phyloP scores from a whole-genome alignment of 2,329 filamentous ascomycete species.

The Cladophialophora exuberans region DNA sequence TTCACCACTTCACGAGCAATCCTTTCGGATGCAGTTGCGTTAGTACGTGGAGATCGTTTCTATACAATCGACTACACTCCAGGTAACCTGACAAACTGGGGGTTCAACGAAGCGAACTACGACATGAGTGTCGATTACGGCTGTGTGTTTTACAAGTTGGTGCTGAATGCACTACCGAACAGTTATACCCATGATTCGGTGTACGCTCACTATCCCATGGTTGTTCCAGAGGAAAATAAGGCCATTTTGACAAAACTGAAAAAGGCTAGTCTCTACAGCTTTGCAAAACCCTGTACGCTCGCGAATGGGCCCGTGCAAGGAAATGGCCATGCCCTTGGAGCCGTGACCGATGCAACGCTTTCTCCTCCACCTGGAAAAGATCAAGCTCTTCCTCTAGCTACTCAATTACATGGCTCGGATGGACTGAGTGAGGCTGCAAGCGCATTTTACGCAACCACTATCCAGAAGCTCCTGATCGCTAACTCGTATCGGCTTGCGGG shows the following conservation, averaged over 20 bases:
- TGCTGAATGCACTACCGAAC: conserved; percentile 53
- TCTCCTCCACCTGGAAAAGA: neutral
- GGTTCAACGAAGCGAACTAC: conserved; percentile 46
- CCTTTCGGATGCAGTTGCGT: conserved; percentile 50
- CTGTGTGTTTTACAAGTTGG: conserved; percentile 56
- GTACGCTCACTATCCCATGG: conserved; percentile 55
- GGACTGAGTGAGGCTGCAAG: conserved; percentile 50
- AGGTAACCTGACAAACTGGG: conserved; percentile 49
- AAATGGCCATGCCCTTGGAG: conserved; percentile 47
- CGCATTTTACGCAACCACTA: conserved; percentile 51
- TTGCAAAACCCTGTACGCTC: conserved; percentile 36
- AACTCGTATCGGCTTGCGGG: conserved; percentile 52
- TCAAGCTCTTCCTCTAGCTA: conserved; percentile 7
- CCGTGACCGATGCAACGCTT: conserved; percentile 34
- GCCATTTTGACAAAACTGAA: conserved; percentile 46
- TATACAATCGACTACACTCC: conserved; percentile 49
- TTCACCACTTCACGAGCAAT: conserved; percentile 47
- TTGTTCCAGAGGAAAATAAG: conserved; percentile 52
- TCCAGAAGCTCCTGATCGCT: conserved; percentile 46
- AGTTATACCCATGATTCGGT: conserved; percentile 52
- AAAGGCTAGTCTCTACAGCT: conserved; percentile 47
- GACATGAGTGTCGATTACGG: conserved; percentile 51
- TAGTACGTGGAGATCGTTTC: conserved; percentile 51
- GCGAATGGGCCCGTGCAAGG: conserved; percentile 35
- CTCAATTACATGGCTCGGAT: conserved; percentile 30